phyloP scores from a whole-genome alignment of 2,329 filamentous ascomycete genomes.

The Aspergillus arachidicola region DNA sequence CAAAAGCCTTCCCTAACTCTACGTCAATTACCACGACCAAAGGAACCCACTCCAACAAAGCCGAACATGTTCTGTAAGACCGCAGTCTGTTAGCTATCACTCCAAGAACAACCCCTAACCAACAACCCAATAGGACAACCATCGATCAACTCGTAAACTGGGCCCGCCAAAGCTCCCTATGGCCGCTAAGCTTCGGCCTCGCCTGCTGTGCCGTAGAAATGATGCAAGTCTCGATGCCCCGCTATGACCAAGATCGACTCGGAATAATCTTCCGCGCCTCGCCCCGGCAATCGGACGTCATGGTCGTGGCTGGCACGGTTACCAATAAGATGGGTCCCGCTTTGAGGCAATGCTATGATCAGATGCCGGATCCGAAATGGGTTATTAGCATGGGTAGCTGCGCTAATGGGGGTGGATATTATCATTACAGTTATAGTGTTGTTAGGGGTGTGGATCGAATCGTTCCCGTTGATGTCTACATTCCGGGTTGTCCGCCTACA shows the following conservation, averaged over 20 bases:
- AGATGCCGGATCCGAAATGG: conserved; percentile 94
- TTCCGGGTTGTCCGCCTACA: conserved; percentile 70
- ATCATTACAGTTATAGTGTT: conserved; percentile 83
- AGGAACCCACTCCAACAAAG: not conserved
- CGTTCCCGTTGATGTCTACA: conserved; percentile 79
- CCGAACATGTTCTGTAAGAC: not conserved
- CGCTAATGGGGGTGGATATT: conserved; percentile 84
- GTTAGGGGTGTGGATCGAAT: conserved; percentile 77
- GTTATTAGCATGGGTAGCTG: conserved; percentile 84
- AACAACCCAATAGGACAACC: not conserved
- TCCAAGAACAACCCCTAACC: not conserved
- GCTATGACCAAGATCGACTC: conserved; percentile 86
- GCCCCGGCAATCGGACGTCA: conserved; percentile 84
- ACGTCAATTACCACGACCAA: not conserved
- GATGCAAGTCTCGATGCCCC: conserved; percentile 90
- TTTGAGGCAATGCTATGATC: conserved; percentile 86
- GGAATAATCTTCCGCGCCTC: conserved; percentile 91
- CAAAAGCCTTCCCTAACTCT: not conserved
- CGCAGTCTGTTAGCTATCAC: accelerated
- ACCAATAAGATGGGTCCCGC: conserved; percentile 97
- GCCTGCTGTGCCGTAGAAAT: conserved; percentile 91
- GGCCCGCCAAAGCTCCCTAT: conserved; percentile 85
- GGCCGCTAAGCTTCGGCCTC: conserved; percentile 91
- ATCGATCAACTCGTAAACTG: conserved; percentile 67
- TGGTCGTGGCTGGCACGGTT: conserved; percentile 90